Evolutionary conservation across 169 alveolate genomes (phyloP).

Genomic region (Plasmodium malariae): DNA sequence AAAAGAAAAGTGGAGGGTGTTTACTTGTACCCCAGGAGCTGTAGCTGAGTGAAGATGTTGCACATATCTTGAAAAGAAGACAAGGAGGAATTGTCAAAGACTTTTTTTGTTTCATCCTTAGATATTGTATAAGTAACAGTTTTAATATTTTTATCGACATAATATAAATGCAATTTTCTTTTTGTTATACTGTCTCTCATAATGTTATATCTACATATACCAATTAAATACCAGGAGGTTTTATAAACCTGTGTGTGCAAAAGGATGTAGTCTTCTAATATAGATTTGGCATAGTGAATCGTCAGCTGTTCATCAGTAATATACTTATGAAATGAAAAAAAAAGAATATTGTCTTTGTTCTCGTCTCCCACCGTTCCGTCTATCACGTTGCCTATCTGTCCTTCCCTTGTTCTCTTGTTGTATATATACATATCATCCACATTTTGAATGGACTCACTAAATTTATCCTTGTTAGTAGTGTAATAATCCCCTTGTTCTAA

Average conservation of each 20-base stretch:
- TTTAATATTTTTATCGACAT: slow-evolving; percentile 40
- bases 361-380: too few relatives aligned
- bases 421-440: slow-evolving; percentile 28
- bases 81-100: slow-evolving; percentile 55
- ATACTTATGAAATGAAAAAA: slow-evolving; percentile 53
- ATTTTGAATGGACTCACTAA: slow-evolving; percentile 37
- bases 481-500: slow-evolving; percentile 43
- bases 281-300: slow-evolving; percentile 23
- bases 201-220: slow-evolving; percentile 56
- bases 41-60: slow-evolving; percentile 59
- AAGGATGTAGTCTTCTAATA: slow-evolving; percentile 38
- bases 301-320: slow-evolving; percentile 42
- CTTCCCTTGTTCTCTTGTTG: neutral
- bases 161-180: slow-evolving; percentile 39
- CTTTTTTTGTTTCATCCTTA: slow-evolving; percentile 22
- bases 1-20: neutral
- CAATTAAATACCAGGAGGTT: slow-evolving; percentile 65
- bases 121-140: slow-evolving; percentile 49
- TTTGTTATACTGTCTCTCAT: slow-evolving; percentile 22
- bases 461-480: neutral
- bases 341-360: slow-evolving; percentile 10
- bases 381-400: neutral
- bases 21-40: slow-evolving; percentile 46
- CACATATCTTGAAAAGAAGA: slow-evolving; percentile 68
- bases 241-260: slow-evolving; percentile 59